Evolutionary conservation across 768 basidiomycete genomes (phyloP), one percentile per base, ranked within the genome.

Genomic region (Rhodotorula paludigena): DNA sequence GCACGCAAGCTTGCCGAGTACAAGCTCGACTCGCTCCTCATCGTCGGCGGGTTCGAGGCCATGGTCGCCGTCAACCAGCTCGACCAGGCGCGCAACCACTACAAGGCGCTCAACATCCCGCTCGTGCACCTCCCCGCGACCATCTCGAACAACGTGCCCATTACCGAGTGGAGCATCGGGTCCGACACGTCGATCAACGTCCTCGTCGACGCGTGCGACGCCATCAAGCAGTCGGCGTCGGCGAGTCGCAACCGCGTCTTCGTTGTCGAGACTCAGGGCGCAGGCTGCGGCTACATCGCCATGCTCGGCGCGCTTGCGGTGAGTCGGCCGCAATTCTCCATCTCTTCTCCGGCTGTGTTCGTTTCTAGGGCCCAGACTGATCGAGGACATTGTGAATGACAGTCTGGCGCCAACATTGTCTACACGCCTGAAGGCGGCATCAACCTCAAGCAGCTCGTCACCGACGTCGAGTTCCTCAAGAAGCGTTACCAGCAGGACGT

Each of bases 151-250:
- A 99, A 99, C 74, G 96, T 99, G 20, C 96, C 96, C 5, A 78
- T 97, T 82, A 97, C 94, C 56, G 93, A 98, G 77, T 91, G 89
- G 80, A 93, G 90, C 77, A 80, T 99, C 66, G 96, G 96, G 53
- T 89, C 87, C 74, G 96, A 99, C 77, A 99, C 96, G n/a, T 90
- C 89, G 78, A 81, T 99, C 82, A 99, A 98, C 78, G 92, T 93
- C 5, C 82, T 99, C 38, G 92, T 98, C 60, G 90, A 93, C 68
- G 96, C 96, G 11, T 98, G 94, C 77, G 96, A 99, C 79, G 87
- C 93, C 48, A 97, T 99, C 80, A 96, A 93, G 81, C 96, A 99
- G 82, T 93, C 91, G 76, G 96, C 96, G 16, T 89, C 89, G 62
- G 94, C 96, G 9, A 96, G 92, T 76, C 80, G 96, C 69, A 92